Conservation (phyloP, 345 rosid species). For the Eucalyptus curtisii region DNA sequence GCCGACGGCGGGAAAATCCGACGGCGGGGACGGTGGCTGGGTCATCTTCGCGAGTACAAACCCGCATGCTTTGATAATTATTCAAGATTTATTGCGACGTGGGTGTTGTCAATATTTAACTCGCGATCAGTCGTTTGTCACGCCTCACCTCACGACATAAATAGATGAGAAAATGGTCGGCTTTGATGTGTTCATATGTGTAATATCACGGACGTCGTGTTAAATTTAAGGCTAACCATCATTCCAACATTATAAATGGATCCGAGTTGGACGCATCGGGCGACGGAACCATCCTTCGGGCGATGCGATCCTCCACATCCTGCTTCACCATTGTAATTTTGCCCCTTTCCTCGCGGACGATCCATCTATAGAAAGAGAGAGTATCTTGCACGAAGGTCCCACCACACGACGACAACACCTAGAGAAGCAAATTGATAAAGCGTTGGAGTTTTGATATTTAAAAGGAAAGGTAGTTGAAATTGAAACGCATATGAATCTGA, state of each 20-base stretch:
- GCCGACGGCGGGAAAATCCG: neutral
- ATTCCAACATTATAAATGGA: neutral
- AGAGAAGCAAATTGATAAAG: neutral
- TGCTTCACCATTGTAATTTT: neutral
- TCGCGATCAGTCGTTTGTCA: accelerated
- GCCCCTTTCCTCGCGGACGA: neutral
- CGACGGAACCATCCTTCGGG: neutral
- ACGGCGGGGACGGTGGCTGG: neutral
- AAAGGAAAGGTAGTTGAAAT: neutral
- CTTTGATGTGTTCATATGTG: accelerated
- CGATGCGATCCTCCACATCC: neutral
- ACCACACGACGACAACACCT: neutral
- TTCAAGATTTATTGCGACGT: neutral
- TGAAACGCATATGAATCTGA: neutral
- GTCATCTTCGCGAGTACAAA: accelerated
- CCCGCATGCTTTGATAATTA: neutral
- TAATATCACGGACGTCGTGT: accelerated
- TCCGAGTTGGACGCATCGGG: too few relatives aligned
- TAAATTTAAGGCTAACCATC: neutral
- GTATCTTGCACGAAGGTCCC: neutral
- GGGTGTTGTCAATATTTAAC: accelerated
- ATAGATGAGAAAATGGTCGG: accelerated
- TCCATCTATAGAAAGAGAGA: neutral
- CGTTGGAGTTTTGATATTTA: neutral
- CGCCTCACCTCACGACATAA: accelerated